These are phyloP conservation scores for Exophiala dermatitidis DNA, from an alignment of 2,329 filamentous ascomycete species.

Conservation along the genomic window DNA sequence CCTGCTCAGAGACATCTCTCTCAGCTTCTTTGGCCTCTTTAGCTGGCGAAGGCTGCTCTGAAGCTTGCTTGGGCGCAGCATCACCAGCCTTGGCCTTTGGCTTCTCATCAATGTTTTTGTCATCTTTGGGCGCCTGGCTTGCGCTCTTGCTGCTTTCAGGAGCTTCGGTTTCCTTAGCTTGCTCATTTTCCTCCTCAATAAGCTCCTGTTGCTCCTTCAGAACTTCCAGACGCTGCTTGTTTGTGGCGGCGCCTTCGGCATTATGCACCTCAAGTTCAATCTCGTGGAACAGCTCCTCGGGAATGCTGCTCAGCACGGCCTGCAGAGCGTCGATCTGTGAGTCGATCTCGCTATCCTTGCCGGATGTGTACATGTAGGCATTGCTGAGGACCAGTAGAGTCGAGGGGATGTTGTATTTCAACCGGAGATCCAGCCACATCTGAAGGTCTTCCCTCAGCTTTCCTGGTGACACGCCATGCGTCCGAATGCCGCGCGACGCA, in stretches of 20 bases:
- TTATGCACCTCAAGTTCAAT: conserved; percentile 97
- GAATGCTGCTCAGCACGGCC: conserved; percentile 86
- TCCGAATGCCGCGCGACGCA: conserved; percentile 84
- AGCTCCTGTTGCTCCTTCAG: conserved; percentile 97
- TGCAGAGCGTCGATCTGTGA: conserved; percentile 89
- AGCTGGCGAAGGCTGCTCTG: conserved; percentile 37
- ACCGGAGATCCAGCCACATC: conserved; percentile 87
- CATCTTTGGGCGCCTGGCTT: conserved; percentile 58
- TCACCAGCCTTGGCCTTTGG: conserved; percentile 53
- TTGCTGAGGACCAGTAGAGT: conserved; percentile 94
- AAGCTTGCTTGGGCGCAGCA: conserved; percentile 29
- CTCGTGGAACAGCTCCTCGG: conserved; percentile 98
- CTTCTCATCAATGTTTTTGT: conserved; percentile 89
- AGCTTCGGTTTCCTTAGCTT: conserved; percentile 68
- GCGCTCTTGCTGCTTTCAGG: conserved; percentile 51
- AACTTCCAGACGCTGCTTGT: conserved; percentile 97
- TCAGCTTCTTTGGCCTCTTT: conserved; percentile 44
- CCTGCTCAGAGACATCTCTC: conserved; percentile 37
- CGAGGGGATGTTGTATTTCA: conserved; percentile 91
- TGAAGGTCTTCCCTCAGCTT: conserved; percentile 82
- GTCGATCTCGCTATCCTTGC: conserved; percentile 73
- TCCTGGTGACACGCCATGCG: conserved; percentile 82
- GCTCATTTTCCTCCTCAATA: conserved; percentile 93
- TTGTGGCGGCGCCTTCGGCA: conserved; percentile 92
- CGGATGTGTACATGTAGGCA: conserved; percentile 91